phyloP scores from a whole-genome alignment of 768 basidiomycete species.

The Hericium erinaceus region DNA sequence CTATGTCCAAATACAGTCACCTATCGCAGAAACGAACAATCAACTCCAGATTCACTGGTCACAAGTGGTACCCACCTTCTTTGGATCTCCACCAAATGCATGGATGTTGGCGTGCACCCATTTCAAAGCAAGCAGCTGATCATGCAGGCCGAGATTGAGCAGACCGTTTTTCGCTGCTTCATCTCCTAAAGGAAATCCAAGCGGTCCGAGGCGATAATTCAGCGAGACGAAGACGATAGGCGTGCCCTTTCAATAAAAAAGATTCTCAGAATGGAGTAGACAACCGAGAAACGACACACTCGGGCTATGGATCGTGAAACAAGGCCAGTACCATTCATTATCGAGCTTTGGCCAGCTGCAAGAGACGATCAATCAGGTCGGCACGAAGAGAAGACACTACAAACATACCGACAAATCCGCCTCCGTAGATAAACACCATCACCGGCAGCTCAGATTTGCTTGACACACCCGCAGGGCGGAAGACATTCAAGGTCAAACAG shows the following conservation, averaged over 20 bases:
- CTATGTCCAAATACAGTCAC: conserved; percentile 31
- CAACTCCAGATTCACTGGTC: background rate
- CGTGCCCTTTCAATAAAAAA: background rate
- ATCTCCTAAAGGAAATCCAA: conserved; percentile 37
- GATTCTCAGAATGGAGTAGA: background rate
- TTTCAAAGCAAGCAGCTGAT: conserved; percentile 26
- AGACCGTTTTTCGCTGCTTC: conserved; percentile 29
- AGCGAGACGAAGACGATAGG: conserved; percentile 36
- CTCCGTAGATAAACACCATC: background rate
- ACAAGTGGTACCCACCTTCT: conserved; percentile 6
- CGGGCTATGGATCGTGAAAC: background rate
- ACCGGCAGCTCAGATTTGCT: background rate
- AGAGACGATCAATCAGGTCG: background rate
- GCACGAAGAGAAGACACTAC: background rate
- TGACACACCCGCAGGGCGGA: background rate
- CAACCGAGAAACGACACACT: background rate
- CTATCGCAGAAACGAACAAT: conserved; percentile 5
- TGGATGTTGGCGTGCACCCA: conserved; percentile 23
- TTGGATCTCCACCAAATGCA: conserved; percentile 22
- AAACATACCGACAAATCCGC: background rate
- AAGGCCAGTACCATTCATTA: background rate
- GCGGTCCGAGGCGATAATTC: conserved; percentile 41
- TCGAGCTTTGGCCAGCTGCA: background rate
- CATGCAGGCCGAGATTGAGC: conserved; percentile 38
- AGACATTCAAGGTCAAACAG: background rate